Evolutionary conservation across 108 stramenopile species (phyloP), one percentile per base, ranked within the genome.

Genomic region (Thalassiosira profunda): DNA sequence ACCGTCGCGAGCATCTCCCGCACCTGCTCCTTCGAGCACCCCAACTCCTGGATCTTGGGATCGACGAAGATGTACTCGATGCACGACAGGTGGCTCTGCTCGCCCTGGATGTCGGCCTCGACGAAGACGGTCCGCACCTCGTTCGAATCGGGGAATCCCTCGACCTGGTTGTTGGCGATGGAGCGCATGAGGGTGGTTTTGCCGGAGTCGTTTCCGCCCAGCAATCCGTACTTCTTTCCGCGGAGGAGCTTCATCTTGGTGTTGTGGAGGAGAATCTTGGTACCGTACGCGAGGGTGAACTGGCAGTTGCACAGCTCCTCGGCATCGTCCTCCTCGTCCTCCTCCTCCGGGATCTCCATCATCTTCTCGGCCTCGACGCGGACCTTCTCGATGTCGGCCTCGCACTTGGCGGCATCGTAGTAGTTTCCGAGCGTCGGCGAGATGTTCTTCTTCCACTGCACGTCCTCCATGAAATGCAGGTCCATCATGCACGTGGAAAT

Each of bases 241-340:
- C 99, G 90, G 66, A 97, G 97, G 45, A 99, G 84, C 81, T 84
- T 87, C 98, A 99, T 97, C 74, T 92, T 95, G 48, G 99, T 98
- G 89, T 99, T 99, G 95, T 99, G 97, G 29, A 99, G 93, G 51
- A 99, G 94, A 80, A 99, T 98, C 81, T 98, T 98, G 63, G 99
- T 98, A 83, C 98, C 99, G 91, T 99, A 99, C 11, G 99, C 99
- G 47, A 99, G 89, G 37, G 99, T 98, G 85, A 99, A 99, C 54
- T 92, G 88, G 83, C 98, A 98, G 94, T 99, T 97, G 82, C 98
- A 99, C 28, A 99, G 84, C 58, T 97, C 97, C 77, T 99, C 98
- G 55, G 97, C 96, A 70, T 98, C 97, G 44, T 99, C 99, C 6
- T 99, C 98, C 9, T 94, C 98, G 56, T 97, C 96, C 10, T 96